These are phyloP conservation scores for Botrytis fragariae DNA, from an alignment of 2,329 filamentous ascomycete genomes.

Conservation along the genomic window DNA sequence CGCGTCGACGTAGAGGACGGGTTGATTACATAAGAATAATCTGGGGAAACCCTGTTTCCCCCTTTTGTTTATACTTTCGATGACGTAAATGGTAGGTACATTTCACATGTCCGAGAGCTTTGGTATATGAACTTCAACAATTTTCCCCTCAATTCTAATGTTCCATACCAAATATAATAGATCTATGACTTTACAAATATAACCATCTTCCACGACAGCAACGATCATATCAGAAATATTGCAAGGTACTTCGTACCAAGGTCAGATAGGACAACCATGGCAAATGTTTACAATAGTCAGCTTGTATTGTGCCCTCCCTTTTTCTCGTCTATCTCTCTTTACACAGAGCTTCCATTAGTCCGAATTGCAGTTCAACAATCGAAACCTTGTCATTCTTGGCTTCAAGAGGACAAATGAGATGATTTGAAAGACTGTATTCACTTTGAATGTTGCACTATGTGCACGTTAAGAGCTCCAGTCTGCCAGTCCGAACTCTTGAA, in stretches of 20 bases:
- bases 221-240: background rate
- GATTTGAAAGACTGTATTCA: background rate
- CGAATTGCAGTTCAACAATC: background rate
- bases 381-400: background rate
- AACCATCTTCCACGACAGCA: background rate
- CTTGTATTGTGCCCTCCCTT: constrained; percentile 37
- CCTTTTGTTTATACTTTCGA: background rate
- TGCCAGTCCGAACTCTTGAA: background rate
- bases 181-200: background rate
- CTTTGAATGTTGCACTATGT: background rate
- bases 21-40: background rate
- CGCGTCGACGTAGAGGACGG: background rate
- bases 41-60: constrained; percentile 1
- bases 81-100: background rate
- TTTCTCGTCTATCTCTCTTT: background rate
- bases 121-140: background rate
- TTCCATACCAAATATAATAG: background rate
- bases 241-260: background rate
- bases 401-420: background rate
- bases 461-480: background rate
- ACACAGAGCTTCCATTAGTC: background rate
- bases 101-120: background rate
- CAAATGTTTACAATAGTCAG: constrained; percentile 44
- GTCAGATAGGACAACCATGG: constrained; percentile 26
- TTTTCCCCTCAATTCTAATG: background rate